Base-by-base conservation (phyloP, 2,329 filamentous ascomycete genomes). In the Pseudogymnoascus destructans region DNA sequence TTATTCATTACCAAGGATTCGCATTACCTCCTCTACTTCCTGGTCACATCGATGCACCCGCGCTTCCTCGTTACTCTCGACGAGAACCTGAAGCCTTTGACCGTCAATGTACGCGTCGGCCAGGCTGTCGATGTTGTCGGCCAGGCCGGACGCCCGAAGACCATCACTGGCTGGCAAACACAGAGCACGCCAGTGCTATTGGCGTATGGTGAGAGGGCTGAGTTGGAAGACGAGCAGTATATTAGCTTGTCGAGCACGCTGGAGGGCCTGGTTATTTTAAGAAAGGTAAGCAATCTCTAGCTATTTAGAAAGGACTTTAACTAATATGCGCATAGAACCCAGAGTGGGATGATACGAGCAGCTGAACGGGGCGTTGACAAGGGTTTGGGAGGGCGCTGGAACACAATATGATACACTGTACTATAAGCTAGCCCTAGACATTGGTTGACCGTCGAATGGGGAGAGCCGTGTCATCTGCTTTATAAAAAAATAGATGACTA, bases 141-240 rank as follows among this genome's bases (percentile, higher is more conserved):
- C 57, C 93, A 97, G 73, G 93, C 95, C 10, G 93, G 93, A 70
- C 82, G 92, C 62, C 93, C 93, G 65, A 97, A 98, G 85, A 98
- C 93, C 1, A 98, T 98, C 67, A 98, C 93, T 8, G 93, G 93
- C 57, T 98, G 93, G 93, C 93, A 98, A 74, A 98, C 93, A 64
- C 93, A 98, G 77, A 96, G 89, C 75, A 98, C 93, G n/a, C 93
- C 93, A 0, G 93, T 98, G 52, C 77, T 98, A 60, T 76, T 98
- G 66, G 86, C 89, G n/a, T 86, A 95, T 69, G 93, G 95, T 27
- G 93, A 98, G 77, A 81, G 95, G 67, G 93, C 93, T 8, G 93
- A 98, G 77, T 77, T 98, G 56, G 93, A 98, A 73, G 93, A 98
- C 68, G 93, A 98, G 75, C 85, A 98, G 75, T 98, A 97, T 71